Base-by-base conservation (phyloP, 208 protist genomes). In the Leishmania guyanensis region DNA sequence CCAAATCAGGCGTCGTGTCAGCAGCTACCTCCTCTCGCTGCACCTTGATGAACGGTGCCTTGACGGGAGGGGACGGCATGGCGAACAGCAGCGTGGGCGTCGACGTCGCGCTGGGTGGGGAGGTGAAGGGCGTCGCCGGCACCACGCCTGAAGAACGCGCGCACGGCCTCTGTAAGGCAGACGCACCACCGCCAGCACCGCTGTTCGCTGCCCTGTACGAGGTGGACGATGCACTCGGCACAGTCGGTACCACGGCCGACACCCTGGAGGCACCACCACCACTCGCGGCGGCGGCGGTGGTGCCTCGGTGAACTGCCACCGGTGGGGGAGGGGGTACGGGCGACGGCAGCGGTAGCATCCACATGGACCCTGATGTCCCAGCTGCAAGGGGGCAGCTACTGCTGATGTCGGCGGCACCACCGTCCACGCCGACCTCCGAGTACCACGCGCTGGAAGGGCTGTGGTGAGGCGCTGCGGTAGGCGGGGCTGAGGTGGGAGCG, bases 1-100 rank as follows among this genome's bases (percentile, higher is more conserved):
- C 54, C 2, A 77, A 14, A 10, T 36, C 51, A 0, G 81, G 75
- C 81, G 70, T 65, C 33, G 76, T 73, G 54, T 84, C 75, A 17
- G 76, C 81, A 20, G 58, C 69, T 33, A 80, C 81, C 70, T 80
- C 70, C 70, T 78, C 81, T 8, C 76, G 75, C 69, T 77, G 76
- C 36, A 84, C 76, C 39, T 80, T 76, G n/a, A 84, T 77, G 54
- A 73, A 68, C 5, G 76, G 69, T 51, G 81, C 76, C 74, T 77
- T 69, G 29, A 77, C 58, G 10, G 76, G 58, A 36, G 50, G 70
- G 10, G 39, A 73, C 29, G 81, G 17, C 69, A 77, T 70, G 65
- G 75, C 75, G 33, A 33, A 62, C 56, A 77, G 74, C 75, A 72
- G 69, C 29, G 81, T 78, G 0, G 58, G n/a, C 2, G 58, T 71